These are phyloP conservation scores for Stephanodiscus triporus DNA, from an alignment of 108 stramenopile genomes.

Conservation along the genomic window DNA sequence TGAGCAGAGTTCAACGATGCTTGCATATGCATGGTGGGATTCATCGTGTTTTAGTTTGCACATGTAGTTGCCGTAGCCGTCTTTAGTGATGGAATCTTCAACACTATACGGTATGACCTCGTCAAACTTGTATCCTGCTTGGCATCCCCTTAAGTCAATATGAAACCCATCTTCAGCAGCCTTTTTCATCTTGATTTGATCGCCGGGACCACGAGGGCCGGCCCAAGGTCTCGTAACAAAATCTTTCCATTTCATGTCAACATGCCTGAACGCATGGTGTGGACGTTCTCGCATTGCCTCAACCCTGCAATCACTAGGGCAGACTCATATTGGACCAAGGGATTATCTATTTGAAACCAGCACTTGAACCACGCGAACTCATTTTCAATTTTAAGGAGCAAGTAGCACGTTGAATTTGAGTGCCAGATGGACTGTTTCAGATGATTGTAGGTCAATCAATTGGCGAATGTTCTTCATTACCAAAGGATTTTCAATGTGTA, in stretches of 20 bases:
- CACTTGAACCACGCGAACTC: conserved; percentile 39
- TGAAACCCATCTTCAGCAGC: neutral
- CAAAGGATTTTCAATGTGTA: neutral
- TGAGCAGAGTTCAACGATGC: conserved; percentile 16
- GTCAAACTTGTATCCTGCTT: conserved; percentile 15
- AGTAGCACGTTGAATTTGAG: too few relatives aligned
- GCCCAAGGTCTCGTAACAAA: conserved; percentile 41
- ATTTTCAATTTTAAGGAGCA: conserved; percentile 4
- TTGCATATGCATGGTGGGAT: conserved; percentile 17
- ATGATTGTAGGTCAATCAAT: neutral
- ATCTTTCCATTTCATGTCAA: conserved; percentile 20
- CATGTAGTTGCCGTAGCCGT: conserved; percentile 6
- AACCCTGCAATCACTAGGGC: conserved; percentile 45
- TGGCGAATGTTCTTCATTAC: neutral
- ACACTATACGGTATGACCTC: conserved; percentile 17
- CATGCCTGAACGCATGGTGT: conserved; percentile 19
- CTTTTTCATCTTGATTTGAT: conserved; percentile 8
- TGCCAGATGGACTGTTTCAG: neutral
- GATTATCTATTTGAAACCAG: conserved; percentile 47
- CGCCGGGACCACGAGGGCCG: conserved; percentile 5
- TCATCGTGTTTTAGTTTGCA: conserved; percentile 14
- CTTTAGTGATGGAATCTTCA: conserved; percentile 9
- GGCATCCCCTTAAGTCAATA: conserved; percentile 5
- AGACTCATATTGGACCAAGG: conserved; percentile 4
- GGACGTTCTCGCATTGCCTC: conserved; percentile 44